Conservation (phyloP, 1,139 yeast species). For the Saccharomyces hybrid region DNA sequence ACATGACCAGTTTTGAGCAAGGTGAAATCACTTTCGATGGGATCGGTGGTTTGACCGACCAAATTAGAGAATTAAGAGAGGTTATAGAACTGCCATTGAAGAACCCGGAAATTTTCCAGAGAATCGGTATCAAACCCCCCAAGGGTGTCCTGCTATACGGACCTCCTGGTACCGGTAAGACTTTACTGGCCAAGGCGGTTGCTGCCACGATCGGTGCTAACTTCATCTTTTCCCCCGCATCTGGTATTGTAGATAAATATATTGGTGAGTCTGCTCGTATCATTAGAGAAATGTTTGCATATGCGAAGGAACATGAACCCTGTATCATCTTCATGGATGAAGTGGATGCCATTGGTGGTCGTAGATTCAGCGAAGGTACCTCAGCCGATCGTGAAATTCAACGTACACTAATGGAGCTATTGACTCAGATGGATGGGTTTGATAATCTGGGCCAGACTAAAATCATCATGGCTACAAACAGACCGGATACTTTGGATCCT, state of each 20-base stretch:
- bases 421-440: constrained; percentile 98
- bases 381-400: constrained; percentile 98
- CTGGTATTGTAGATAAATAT: constrained; percentile 96
- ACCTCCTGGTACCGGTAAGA: constrained; percentile 99
- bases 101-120: constrained; percentile 89
- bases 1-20: constrained; percentile 96
- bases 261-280: constrained; percentile 97
- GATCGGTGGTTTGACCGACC: constrained; percentile 95
- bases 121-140: constrained; percentile 97
- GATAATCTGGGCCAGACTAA: constrained; percentile 95
- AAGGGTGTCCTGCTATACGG: constrained; percentile 96
- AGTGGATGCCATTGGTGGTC: constrained; percentile 97
- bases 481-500: constrained; percentile 99
- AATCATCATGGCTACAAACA: constrained; percentile 97
- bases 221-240: constrained; percentile 94
- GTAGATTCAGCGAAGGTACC: constrained; percentile 97
- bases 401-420: constrained; percentile 94
- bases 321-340: constrained; percentile 99
- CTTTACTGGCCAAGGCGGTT: constrained; percentile 91
- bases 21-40: constrained; percentile 93
- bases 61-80: constrained; percentile 92
- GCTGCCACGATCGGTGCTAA: constrained; percentile 99
- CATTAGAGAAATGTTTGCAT: constrained; percentile 96
- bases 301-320: constrained; percentile 97
- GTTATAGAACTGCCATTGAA: constrained; percentile 95